phyloP scores from a whole-genome alignment of 2,329 filamentous ascomycete genomes.

The Venturia asperata region DNA sequence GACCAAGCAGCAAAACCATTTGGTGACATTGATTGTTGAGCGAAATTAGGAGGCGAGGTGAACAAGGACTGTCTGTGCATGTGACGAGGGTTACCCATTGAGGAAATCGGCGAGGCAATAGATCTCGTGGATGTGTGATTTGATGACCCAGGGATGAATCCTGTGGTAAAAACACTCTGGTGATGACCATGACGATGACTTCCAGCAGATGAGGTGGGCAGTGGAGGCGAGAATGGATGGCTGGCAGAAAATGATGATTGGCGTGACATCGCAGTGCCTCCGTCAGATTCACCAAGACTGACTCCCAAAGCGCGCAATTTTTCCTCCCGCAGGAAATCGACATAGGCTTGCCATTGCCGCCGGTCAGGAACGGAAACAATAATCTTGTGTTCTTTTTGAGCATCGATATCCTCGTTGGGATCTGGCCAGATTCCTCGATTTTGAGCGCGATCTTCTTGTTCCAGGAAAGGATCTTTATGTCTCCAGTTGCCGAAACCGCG shows the following conservation, averaged over 20 bases:
- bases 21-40: slow-evolving; percentile 51
- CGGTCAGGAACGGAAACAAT: slow-evolving; percentile 64
- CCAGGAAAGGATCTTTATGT: not conserved
- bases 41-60: slow-evolving; percentile 58
- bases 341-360: slow-evolving; percentile 70
- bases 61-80: slow-evolving; percentile 68
- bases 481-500: slow-evolving; percentile 19
- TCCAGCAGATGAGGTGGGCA: slow-evolving; percentile 69
- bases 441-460: slow-evolving; percentile 36
- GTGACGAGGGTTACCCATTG: slow-evolving; percentile 49
- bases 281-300: slow-evolving; percentile 64
- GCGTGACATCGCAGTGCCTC: slow-evolving; percentile 57
- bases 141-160: slow-evolving; percentile 47
- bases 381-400: slow-evolving; percentile 48
- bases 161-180: slow-evolving; percentile 44
- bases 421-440: slow-evolving; percentile 64
- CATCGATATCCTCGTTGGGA: slow-evolving; percentile 49
- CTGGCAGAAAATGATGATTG: slow-evolving; percentile 70
- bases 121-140: slow-evolving; percentile 55
- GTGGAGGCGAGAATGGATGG: slow-evolving; percentile 73
- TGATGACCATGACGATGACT: slow-evolving; percentile 57
- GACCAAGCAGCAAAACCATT: slow-evolving; percentile 38
- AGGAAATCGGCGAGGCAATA: slow-evolving; percentile 66
- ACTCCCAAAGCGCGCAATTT: slow-evolving; percentile 90
- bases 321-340: slow-evolving; percentile 75